phyloP scores from a whole-genome alignment of 1,139 yeast species.

The Nakaseomyces nivariensis region DNA sequence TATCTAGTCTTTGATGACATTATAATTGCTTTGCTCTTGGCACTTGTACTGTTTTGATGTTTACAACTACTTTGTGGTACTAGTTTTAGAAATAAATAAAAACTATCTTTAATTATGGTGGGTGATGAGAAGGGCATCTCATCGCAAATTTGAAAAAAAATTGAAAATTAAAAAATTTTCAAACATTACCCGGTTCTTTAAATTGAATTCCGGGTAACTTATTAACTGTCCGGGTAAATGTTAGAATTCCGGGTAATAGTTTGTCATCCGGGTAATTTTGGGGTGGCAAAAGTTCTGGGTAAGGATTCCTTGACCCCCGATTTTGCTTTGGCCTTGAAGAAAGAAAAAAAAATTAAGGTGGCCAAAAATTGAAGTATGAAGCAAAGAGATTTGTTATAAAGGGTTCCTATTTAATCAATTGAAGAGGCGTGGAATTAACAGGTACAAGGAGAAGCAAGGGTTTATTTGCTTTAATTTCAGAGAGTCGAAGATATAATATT shows the following conservation, averaged over 20 bases:
- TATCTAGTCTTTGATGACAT: conserved; percentile 74
- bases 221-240: not conserved
- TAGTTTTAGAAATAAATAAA: not conserved
- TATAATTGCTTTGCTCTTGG: not conserved
- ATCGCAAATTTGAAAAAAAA: not conserved
- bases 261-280: not conserved
- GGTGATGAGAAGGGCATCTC: not conserved
- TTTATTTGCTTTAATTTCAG: no score
- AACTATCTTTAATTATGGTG: not conserved
- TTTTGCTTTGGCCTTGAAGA: no score
- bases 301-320: no score
- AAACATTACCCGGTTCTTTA: not conserved
- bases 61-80: no score
- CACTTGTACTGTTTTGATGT: no score
- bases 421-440: no score
- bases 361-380: no score
- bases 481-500: no score
- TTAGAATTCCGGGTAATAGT: not conserved
- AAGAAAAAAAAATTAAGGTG: no score
- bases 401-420: no score
- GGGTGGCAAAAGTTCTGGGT: not conserved
- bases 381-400: no score
- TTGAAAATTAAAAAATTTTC: not conserved
- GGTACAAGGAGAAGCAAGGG: no score
- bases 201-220: not conserved